Base-by-base conservation (phyloP, 768 basidiomycete genomes). In the Leccinum subtestaceum region DNA sequence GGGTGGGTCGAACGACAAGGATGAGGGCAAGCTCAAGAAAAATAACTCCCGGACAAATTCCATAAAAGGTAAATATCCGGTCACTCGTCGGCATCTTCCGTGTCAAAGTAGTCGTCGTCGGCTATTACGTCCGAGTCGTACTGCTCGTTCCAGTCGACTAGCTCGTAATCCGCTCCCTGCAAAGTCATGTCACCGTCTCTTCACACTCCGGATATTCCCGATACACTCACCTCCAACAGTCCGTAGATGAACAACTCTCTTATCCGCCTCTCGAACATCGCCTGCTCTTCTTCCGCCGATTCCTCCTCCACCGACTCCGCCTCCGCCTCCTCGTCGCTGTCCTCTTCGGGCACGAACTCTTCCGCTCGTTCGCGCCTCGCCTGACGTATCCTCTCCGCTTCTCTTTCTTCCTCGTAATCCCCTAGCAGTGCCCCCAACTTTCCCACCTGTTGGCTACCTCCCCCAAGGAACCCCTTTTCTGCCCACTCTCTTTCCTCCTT, bases 321-420 rank as follows among this genome's bases (percentile, higher is more conserved):
- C 40, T 72, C 75, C 50, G 57, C 65, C 17, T 76, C 80, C 29
- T 78, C 78, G 8, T 84, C 85, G 17, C 79, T 81, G 27, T 85
- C 84, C 43, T 91, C 89, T 12, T 69, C 67, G 34, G 87, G 84
- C 5, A 87, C 72, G 60, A 85, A 82, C 5, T 78, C 80, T 12
- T 80, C 40, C 9, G 62, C 63, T 46, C 70, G 75, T 52, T 75
- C 70, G 43, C 80, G 76, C 59, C 84, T 77, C 19, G 82, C 60
- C 17, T 62, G 66, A 55, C 86, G 77, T 19, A 83, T 72, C 25
- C 85, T 78, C 66, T 91, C 86, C 1, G 82, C 84, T 69, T 85
- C 86, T 59, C 92, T 79, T 68, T 91, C 91, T 64, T 89, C 91
- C 65, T 92, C 91, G 65, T 89, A 92, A 6, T 78, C 84, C 4